Base-by-base conservation (phyloP, 2,329 filamentous ascomycete species). In the Cladobotryum protrusum region DNA sequence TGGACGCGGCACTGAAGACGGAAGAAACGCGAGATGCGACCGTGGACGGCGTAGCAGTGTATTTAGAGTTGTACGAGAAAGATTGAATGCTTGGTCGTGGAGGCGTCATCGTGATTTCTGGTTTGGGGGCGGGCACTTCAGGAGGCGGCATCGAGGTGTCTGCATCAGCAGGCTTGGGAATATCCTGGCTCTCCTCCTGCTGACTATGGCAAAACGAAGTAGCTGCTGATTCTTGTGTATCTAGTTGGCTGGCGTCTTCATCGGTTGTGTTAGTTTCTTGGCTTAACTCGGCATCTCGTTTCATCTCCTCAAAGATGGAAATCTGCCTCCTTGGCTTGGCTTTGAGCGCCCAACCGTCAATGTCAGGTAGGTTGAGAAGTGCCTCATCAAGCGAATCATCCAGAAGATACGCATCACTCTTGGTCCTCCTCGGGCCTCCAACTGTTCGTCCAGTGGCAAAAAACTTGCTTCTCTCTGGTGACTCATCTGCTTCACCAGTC, bases 371-470 rank as follows among this genome's bases (percentile, higher is more conserved):
- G 17, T 69, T 70, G 20, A 68, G 63, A 17, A 82, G 65, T 0
- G 72, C 76, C 50, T 81, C 78, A 24, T 81, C 77, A 37, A 82
- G 67, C 0, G 78, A 81, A 53, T 81, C 77, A 52, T 82, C 78
- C 58, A 79, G 68, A 15, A 79, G 55, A 49, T 74, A 71, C 1
- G 64, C 64, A 11, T 77, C 74, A 33, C 63, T 61, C 44, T 67
- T 69, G 34, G 64, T 61, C 35, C 60, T 57, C 15, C 56, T 55
- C 5, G 63, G 59, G 33, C 56, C 60, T 11, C 51, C 40, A n/a
- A 51, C 49, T 33, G 55, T 56, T 44, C 64, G 65, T 8, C 59
- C 50, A 4, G 50, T 61, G 2, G 74, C 56, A 56, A 82, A 82
- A 61, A 81, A 82, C 51, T 71, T 81, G 69, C 79, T 83, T 47